phyloP scores from a whole-genome alignment of 129 eudicot species.

The Lonicera japonica region DNA sequence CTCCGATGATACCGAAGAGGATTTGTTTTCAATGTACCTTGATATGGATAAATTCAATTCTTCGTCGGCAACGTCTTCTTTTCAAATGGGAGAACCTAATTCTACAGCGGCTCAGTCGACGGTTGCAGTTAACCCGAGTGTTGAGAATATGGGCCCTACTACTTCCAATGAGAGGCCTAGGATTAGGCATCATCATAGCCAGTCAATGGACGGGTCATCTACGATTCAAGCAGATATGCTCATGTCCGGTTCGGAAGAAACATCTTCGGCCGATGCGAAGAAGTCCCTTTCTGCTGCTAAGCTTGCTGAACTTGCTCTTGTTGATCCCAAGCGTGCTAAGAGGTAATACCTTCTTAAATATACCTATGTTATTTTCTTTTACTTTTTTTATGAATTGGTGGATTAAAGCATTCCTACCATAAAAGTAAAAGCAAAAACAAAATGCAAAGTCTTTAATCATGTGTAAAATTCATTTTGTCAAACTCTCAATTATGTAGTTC shows the following conservation, averaged over 20 bases:
- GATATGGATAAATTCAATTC: slow-evolving; percentile 82
- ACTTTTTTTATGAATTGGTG: background rate
- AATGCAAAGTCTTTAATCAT: background rate
- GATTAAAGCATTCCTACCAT: background rate
- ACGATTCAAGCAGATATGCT: slow-evolving; percentile 75
- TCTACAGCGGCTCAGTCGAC: slow-evolving; percentile 24
- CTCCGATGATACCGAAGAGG: slow-evolving; percentile 93
- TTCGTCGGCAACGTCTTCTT: slow-evolving; percentile 57
- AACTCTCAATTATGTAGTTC: background rate
- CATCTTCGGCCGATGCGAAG: slow-evolving; percentile 52
- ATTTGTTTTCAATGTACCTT: slow-evolving; percentile 74
- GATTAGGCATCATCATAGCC: slow-evolving; percentile 91
- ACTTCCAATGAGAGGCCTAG: slow-evolving; percentile 49
- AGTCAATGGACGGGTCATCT: slow-evolving; percentile 88
- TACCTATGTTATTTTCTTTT: background rate
- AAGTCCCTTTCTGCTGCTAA: slow-evolving; percentile 94
- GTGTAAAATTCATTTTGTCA: background rate
- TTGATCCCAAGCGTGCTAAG: slow-evolving; percentile 92
- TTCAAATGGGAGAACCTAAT: slow-evolving; percentile 60
- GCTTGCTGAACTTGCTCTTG: slow-evolving; percentile 92
- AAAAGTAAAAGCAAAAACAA: background rate
- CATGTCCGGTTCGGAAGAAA: slow-evolving; percentile 36
- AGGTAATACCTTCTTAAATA: slow-evolving; percentile 33
- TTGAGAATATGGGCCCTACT: slow-evolving; percentile 17
- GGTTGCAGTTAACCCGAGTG: slow-evolving; percentile 17